phyloP scores from a whole-genome alignment of 208 protist genomes.

The Naegleria lovaniensis region DNA sequence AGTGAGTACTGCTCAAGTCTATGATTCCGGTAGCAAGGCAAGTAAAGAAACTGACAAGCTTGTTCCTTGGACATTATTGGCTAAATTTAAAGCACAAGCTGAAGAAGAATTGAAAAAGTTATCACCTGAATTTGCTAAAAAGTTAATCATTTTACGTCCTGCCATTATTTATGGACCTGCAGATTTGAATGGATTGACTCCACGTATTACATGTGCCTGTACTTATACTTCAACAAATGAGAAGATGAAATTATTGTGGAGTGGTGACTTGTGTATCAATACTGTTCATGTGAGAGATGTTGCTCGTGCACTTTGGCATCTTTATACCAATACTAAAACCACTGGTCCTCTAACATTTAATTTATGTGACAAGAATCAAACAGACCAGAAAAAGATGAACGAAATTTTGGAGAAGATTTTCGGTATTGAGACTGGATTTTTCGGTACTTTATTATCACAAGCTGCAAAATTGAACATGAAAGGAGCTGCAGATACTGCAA shows the following conservation, averaged over 20 bases:
- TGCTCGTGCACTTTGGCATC: conserved; percentile 60
- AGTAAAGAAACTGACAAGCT: conserved; percentile 52
- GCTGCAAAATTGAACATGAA: conserved; percentile 56
- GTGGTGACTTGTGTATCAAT: conserved; percentile 65
- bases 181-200: conserved; percentile 68
- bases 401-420: conserved; percentile 67
- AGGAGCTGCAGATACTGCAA: conserved; percentile 55
- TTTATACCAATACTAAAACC: conserved; percentile 42
- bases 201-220: conserved; percentile 68
- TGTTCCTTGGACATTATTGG: conserved; percentile 71
- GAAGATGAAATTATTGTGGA: conserved; percentile 80
- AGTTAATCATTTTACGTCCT: conserved; percentile 70
- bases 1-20: conserved; percentile 78
- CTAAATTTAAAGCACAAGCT: conserved; percentile 60
- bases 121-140: conserved; percentile 37
- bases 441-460: conserved; percentile 58
- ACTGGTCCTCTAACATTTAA: conserved; percentile 64
- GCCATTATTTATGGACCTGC: conserved; percentile 77
- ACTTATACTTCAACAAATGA: conserved; percentile 71
- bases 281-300: conserved; percentile 85
- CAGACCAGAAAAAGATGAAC: conserved; percentile 71
- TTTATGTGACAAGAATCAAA: conserved; percentile 76
- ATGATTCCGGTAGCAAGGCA: conserved; percentile 58
- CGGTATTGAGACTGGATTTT: conserved; percentile 67
- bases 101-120: conserved; percentile 60